Percentiles rank a stretch among this genome's conserved stretches.
Conservation (phyloP, 148 eudicot genomes). For the Suaeda aralocaspica region DNA sequence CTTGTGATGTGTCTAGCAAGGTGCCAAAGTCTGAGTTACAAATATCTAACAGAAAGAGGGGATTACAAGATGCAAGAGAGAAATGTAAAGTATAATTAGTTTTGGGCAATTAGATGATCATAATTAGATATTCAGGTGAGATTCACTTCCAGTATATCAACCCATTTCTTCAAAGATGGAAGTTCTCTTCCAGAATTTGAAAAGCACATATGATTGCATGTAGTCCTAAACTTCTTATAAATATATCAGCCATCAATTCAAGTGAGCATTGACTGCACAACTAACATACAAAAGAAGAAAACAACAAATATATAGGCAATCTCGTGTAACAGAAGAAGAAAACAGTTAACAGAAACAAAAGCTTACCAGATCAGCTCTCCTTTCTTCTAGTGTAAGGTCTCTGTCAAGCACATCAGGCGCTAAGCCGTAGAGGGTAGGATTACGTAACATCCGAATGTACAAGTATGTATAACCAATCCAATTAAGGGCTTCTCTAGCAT, state of each 20-base stretch:
- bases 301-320: not conserved
- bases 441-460: constrained; percentile 76
- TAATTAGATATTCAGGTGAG: not conserved
- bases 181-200: not conserved
- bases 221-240: not conserved
- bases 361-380: constrained; percentile 88
- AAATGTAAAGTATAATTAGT: too few species aligned
- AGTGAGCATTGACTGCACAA: not conserved
- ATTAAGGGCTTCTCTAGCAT: constrained; percentile 85
- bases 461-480: constrained; percentile 88
- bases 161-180: not conserved
- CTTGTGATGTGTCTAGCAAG: too few species aligned
- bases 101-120: not conserved
- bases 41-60: too few species aligned
- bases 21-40: too few species aligned
- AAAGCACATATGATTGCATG: not conserved
- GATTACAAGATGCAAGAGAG: too few species aligned
- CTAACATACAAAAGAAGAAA: not conserved
- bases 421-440: constrained; percentile 71
- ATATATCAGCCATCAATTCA: not conserved
- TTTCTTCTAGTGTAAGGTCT: constrained; percentile 54
- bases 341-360: constrained; percentile 4
- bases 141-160: not conserved
- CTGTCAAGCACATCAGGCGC: constrained; percentile 46
- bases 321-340: not conserved